Evolutionary conservation across 805 yeast genomes (phyloP).

Genomic region (Candida argentea): DNA sequence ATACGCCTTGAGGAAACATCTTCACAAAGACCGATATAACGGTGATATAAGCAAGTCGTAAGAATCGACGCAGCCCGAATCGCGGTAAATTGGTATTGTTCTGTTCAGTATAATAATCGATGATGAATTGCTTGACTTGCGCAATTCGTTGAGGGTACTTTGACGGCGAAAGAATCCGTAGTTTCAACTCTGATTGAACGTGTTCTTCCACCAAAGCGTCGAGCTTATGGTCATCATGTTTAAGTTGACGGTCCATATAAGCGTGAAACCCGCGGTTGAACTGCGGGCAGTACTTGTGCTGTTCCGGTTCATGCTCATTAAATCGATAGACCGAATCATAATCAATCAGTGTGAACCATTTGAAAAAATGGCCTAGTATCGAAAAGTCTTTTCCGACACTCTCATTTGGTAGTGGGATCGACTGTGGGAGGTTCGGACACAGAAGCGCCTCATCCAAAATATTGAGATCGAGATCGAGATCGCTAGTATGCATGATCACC

Average conservation of each 20-base stretch:
- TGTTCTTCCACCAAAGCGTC: constrained; percentile 26
- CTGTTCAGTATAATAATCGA: constrained; percentile 23
- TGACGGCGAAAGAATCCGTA: constrained; percentile 25
- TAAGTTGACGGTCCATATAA: constrained; percentile 24
- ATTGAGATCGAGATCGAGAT: constrained; percentile 29
- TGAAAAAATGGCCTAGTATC: constrained; percentile 21
- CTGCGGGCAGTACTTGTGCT: constrained; percentile 19
- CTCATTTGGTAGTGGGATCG: constrained; percentile 32
- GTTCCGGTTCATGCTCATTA: constrained; percentile 24
- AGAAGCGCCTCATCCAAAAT: constrained; percentile 24
- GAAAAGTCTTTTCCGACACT: constrained; percentile 11
- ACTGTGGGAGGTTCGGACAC: constrained; percentile 20
- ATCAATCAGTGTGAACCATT: constrained; percentile 18
- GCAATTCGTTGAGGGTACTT: constrained; percentile 22
- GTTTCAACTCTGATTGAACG: constrained; percentile 26
- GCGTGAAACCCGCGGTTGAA: constrained; percentile 18
- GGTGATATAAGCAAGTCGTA: constrained; percentile 28
- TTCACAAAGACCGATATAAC: constrained; percentile 21
- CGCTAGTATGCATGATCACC: too few relatives aligned
- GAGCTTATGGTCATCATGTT: constrained; percentile 21
- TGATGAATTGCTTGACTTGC: constrained; percentile 29
- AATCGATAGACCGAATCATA: constrained; percentile 21
- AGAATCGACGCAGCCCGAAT: constrained; percentile 15
- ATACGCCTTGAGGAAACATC: constrained; percentile 35
- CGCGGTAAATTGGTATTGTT: constrained; percentile 28